Evolutionary conservation across 495 filamentous ascomycete genomes (phyloP), one percentile per base, ranked within the genome.

Genomic region (Bacidia gigantensis): DNA sequence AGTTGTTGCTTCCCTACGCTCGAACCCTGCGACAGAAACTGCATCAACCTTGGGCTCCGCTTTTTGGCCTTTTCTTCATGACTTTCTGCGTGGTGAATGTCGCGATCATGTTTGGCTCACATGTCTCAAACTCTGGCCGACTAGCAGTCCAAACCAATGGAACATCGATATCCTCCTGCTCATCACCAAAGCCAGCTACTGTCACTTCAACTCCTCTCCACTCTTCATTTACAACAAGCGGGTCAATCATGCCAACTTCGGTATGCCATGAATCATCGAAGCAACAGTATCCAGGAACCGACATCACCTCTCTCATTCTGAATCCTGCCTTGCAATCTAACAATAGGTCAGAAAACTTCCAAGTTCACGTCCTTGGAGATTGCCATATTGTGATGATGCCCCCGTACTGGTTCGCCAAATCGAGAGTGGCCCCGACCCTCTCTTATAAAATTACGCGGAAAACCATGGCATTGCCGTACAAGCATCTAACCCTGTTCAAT

Each of bases 331-430:
- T 62, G 22, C 39, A 58, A 26, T 35, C 60, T 14, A 43, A 49
- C 22, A 72, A 74, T 38, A 60, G 67, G 32, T 67, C 65, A 0
- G 67, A 75, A 39, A 55, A 64, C 3, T 82, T 81, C 61, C 76
- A 79, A 55, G 66, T 82, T n/a, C 75, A 80, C 53, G 69, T 77
- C 23, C 68, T 82, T 56, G 80, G 78, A 9, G 75, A 82, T 54
- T 73, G 69, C 52, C 73, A 84, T 58, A 71, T 84, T 51, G 59
- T 81, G 24, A 70, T 84, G 51, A 76, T 74, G 44, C 73, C 78
- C 11, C 76, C 79, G 11, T 68, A 66, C 45, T 69, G 68, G 43
- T 67, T 77, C 54, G 58, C 63, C 14, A 59, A 65, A 35, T 62
- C 67, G 45, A 75, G 65, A 51, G 81, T 74, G 58, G 65, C 67